Evolutionary conservation across 192 early-diverging fungal genomes (phyloP), one percentile per base, ranked within the genome.

Genomic region (Paraglomus occultum): DNA sequence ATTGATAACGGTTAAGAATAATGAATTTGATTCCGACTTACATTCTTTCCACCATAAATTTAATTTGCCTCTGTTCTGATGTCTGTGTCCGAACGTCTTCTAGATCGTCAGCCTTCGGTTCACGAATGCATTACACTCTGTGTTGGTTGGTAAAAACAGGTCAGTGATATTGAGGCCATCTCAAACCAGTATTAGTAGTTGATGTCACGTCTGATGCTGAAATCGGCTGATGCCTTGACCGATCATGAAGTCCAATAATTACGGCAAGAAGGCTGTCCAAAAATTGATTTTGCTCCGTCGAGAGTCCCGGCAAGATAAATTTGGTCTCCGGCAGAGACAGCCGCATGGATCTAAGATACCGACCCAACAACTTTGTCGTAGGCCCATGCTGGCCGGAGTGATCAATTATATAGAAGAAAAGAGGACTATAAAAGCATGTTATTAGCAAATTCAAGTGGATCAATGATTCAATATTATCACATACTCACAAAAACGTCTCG

Each of bases 361-460:
- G 8, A 11, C 39, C 23, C 23, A 68, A 51, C 14, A 68, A 22
- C 43, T 60, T 55, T 68, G 66, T 59, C 18, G 65, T 57, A 39
- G 65, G 52, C n/a, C 66, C 66, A 51, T 57, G 66, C 39, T 59
- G 51, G 31, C 66, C 50, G 38, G 66, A 68, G 55, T 68, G 66
- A 22, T 68, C 66, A 68, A 68, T 45, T 59, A 68, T 68, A 18
- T 68, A 51, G 39, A 57, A 68, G 23, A 42, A 57, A 15, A 68
- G 51, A 23, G 66, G 66, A 66, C 50, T 20, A 66, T 20, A 55
- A 6, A 17, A 15, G 17, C 53, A 7, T 6, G 23, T 55, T 8
- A 15, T 12, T 57, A 22, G 11, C n/a, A 43, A 44, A 61, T n/a
- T n/a, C n/a, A n/a, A n/a, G n/a, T n/a, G n/a, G n/a, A n/a, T n/a